Conservation (phyloP, 768 basidiomycete species). For the Cystoderma amianthinum region DNA sequence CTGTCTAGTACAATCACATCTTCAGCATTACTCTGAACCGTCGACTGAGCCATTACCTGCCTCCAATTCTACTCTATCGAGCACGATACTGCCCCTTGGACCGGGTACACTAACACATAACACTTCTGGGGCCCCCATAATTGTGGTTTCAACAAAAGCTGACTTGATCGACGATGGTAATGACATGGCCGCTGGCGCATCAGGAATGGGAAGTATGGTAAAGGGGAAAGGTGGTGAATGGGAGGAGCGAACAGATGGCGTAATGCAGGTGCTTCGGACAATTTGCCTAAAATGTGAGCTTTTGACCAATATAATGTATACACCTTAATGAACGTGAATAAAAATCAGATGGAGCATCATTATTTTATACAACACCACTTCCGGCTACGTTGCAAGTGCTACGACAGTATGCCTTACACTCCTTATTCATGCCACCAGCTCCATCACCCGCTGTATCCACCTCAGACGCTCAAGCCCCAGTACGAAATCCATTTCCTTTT, state of each 20-base stretch:
- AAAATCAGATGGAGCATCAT: constrained; percentile 72
- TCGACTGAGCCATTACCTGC: constrained; percentile 57
- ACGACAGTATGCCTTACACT: constrained; percentile 78
- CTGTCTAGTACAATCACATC: constrained; percentile 69
- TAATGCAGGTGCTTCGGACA: constrained; percentile 93
- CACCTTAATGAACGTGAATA: too few species aligned
- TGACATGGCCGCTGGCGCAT: constrained; percentile 66
- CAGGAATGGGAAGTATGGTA: constrained; percentile 86
- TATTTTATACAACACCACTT: constrained; percentile 87
- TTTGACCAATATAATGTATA: too few species aligned
- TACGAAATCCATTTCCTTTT: constrained; percentile 83
- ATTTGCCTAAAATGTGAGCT: constrained; percentile 87
- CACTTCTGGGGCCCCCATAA: constrained; percentile 74
- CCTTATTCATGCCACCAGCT: constrained; percentile 73
- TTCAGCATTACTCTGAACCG: constrained; percentile 89
- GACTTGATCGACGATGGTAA: constrained; percentile 84
- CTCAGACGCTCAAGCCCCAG: constrained; percentile 60
- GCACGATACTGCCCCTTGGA: constrained; percentile 75
- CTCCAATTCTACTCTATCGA: constrained; percentile 51
- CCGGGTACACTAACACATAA: constrained; percentile 87
- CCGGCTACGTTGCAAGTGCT: constrained; percentile 71
- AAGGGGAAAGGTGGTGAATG: constrained; percentile 88
- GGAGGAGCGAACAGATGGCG: constrained; percentile 93
- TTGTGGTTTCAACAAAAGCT: constrained; percentile 89
- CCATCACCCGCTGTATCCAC: constrained; percentile 55